Evolutionary conservation across 805 yeast species (phyloP).

Genomic region (Candida cerambycidarum): DNA sequence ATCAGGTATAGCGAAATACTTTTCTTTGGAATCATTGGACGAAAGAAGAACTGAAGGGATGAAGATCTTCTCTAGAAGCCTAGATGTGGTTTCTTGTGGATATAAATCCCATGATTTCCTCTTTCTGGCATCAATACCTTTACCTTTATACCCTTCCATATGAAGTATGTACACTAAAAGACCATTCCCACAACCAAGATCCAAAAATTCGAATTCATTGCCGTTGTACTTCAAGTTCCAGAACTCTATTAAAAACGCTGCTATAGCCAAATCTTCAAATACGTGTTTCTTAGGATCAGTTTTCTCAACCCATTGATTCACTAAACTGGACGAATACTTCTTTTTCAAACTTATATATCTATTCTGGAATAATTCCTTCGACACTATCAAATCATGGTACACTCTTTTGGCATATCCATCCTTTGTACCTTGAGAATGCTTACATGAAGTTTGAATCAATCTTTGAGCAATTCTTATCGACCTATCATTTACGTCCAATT

Average conservation of each 20-base stretch:
- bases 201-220: slow-evolving; percentile 68
- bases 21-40: slow-evolving; percentile 69
- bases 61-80: slow-evolving; percentile 72
- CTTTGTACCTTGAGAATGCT: slow-evolving; percentile 82
- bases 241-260: slow-evolving; percentile 86
- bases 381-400: slow-evolving; percentile 81
- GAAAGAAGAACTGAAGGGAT: slow-evolving; percentile 74
- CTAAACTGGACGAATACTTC: slow-evolving; percentile 71
- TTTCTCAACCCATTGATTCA: slow-evolving; percentile 85
- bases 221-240: slow-evolving; percentile 56
- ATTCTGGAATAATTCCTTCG: slow-evolving; percentile 80
- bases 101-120: slow-evolving; percentile 85
- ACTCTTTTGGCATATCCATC: slow-evolving; percentile 87
- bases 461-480: slow-evolving; percentile 80
- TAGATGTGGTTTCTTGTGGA: slow-evolving; percentile 59
- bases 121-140: slow-evolving; percentile 86
- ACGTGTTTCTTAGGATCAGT: slow-evolving; percentile 96
- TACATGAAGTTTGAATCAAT: slow-evolving; percentile 72
- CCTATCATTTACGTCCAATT: slow-evolving; percentile 51
- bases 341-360: slow-evolving; percentile 77
- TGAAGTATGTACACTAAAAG: slow-evolving; percentile 70
- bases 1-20: slow-evolving; percentile 54
- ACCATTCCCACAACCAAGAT: slow-evolving; percentile 96
- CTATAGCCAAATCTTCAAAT: slow-evolving; percentile 93
- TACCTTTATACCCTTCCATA: slow-evolving; percentile 78